Evolutionary conservation across 1,139 yeast species (phyloP).

Genomic region (Geotrichum australiense): DNA sequence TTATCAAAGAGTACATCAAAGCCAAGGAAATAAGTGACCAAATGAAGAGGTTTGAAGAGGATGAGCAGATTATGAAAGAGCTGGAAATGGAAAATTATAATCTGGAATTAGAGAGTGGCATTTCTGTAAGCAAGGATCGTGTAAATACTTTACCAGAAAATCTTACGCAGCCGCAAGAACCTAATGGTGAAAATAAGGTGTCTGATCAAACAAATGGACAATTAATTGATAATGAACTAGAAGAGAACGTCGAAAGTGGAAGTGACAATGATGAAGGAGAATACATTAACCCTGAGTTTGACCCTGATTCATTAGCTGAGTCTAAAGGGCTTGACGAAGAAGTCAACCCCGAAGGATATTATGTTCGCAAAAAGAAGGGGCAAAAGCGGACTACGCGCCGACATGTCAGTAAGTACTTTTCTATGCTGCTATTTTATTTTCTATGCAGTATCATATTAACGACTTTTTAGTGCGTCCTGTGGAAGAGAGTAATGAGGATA

Average conservation of each 20-base stretch:
- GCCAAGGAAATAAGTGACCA: conserved; percentile 5
- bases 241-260: conserved; percentile 12
- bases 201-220: no score
- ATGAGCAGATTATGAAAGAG: conserved; percentile 22
- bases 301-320: conserved; percentile 19
- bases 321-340: conserved; percentile 16
- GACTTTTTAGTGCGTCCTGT: conserved; percentile 14
- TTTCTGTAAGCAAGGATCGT: background rate
- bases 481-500: conserved; percentile 12
- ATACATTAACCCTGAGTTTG: conserved; percentile 13
- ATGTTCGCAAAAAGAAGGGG: conserved; percentile 36
- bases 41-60: conserved; percentile 17
- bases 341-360: conserved; percentile 15
- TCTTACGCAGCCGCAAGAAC: no score
- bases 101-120: no score
- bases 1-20: conserved; percentile 20
- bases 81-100: conserved; percentile 23
- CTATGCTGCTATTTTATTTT: background rate
- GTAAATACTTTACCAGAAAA: conserved; percentile 14
- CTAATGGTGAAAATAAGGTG: conserved; percentile 23
- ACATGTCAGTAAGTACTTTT: conserved; percentile 44
- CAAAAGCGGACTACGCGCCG: conserved; percentile 61
- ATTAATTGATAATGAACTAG: no score
- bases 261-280: conserved; percentile 14
- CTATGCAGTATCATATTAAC: conserved; percentile 32